These are phyloP conservation scores for Wickerhamiella allomyrinae DNA, from an alignment of 805 yeast genomes.

Conservation along the genomic window DNA sequence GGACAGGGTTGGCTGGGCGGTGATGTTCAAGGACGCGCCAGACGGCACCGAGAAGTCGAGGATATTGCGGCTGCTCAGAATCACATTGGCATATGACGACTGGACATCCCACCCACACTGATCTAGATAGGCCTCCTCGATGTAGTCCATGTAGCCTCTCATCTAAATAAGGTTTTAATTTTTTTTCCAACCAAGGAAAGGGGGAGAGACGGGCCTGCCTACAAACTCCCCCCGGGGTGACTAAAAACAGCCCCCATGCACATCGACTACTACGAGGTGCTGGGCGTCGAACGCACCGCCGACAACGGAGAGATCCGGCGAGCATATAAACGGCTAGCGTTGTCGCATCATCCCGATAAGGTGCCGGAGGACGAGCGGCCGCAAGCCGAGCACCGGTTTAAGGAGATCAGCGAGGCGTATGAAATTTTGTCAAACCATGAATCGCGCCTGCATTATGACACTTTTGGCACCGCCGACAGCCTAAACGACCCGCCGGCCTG, in stretches of 20 bases:
- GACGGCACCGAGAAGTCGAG: slow-evolving; percentile 62
- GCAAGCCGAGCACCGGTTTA: slow-evolving; percentile 63
- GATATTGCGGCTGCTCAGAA: slow-evolving; percentile 27
- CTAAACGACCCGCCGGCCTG: slow-evolving; percentile 26
- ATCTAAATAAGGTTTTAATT: slow-evolving; percentile 25
- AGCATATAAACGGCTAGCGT: slow-evolving; percentile 76
- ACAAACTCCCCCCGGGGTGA: background rate
- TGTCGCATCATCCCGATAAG: slow-evolving; percentile 81
- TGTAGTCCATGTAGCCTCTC: slow-evolving; percentile 79
- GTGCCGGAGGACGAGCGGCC: slow-evolving; percentile 51
- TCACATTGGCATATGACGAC: slow-evolving; percentile 59
- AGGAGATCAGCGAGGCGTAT: slow-evolving; percentile 75
- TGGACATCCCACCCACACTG: slow-evolving; percentile 69
- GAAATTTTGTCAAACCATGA: slow-evolving; percentile 59
- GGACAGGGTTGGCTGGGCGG: slow-evolving; percentile 53
- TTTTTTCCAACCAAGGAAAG: background rate
- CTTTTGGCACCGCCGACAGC: slow-evolving; percentile 19
- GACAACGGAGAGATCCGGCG: slow-evolving; percentile 57
- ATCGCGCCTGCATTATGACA: slow-evolving; percentile 26
- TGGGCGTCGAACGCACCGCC: slow-evolving; percentile 57
- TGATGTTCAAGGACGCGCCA: slow-evolving; percentile 49
- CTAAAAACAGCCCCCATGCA: slow-evolving; percentile 5
- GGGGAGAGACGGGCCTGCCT: background rate
- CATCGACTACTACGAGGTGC: slow-evolving; percentile 39
- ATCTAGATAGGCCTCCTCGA: slow-evolving; percentile 54